Evolutionary conservation across 768 basidiomycete genomes (phyloP).

Genomic region (Tylopilus plumbeoviolaceoides): DNA sequence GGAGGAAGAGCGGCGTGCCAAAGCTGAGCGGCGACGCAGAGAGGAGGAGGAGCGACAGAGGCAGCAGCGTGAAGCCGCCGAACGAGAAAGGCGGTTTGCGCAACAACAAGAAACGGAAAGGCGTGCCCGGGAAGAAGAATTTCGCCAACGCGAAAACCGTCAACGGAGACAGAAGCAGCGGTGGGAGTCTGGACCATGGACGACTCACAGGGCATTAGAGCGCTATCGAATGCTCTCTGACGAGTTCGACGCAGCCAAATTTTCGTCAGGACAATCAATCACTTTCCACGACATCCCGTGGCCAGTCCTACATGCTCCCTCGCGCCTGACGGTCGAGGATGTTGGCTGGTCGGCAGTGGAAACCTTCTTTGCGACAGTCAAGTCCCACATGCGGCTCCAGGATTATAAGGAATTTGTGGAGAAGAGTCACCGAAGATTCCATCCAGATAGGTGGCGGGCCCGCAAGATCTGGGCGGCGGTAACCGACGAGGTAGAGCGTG

Average conservation of each 20-base stretch:
- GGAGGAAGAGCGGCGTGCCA: conserved; percentile 36
- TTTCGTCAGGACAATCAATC: conserved; percentile 49
- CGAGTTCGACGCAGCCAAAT: conserved; percentile 60
- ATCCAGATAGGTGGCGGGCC: conserved; percentile 77
- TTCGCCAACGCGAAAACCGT: conserved; percentile 37
- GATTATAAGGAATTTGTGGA: conserved; percentile 66
- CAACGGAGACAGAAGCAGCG: conserved; percentile 47
- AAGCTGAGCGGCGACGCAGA: conserved; percentile 30
- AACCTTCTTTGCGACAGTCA: conserved; percentile 58
- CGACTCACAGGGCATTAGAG: conserved; percentile 61
- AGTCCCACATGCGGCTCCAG: conserved; percentile 48
- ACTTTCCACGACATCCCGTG: conserved; percentile 65
- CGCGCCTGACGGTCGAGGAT: conserved; percentile 53
- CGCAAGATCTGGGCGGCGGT: conserved; percentile 58
- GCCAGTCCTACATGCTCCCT: conserved; percentile 62
- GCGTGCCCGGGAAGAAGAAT: conserved; percentile 31
- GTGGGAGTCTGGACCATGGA: conserved; percentile 64
- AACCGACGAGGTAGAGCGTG: conserved; percentile 52
- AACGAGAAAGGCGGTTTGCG: conserved; percentile 20
- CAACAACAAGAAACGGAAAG: conserved; percentile 29
- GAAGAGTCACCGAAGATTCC: conserved; percentile 70
- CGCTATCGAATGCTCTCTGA: conserved; percentile 59
- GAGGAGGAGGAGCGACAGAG: conserved; percentile 29
- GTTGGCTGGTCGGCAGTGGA: conserved; percentile 71
- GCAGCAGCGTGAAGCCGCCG: conserved; percentile 24